These are phyloP conservation scores for Thinopyrum elongatum DNA, from an alignment of 176 grass and related monocot species.

Conservation along the genomic window DNA sequence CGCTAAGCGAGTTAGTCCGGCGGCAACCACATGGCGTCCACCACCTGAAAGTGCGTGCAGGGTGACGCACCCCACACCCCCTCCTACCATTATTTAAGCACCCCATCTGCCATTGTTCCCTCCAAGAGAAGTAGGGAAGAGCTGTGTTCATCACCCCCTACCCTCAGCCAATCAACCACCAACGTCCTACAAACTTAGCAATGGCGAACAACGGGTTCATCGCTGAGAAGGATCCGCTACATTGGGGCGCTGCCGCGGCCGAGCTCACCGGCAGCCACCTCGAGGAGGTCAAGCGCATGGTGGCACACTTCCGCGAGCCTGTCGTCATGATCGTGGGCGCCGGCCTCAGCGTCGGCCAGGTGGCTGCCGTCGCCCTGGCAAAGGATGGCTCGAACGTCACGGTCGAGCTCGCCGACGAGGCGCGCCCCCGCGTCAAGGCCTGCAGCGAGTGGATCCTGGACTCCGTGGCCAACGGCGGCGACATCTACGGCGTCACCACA, in stretches of 20 bases:
- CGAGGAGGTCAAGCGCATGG: slow-evolving; percentile 3
- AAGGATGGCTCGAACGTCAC: background rate
- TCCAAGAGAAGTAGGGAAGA: background rate
- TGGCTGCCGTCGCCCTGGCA: background rate
- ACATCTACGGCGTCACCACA: background rate
- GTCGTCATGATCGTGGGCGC: background rate
- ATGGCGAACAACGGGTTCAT: background rate
- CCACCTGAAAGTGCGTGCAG: no score
- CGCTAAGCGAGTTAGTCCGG: background rate
- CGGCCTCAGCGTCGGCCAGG: background rate
- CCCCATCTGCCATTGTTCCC: background rate
- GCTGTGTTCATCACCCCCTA: background rate
- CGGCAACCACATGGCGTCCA: background rate
- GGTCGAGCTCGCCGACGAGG: background rate
- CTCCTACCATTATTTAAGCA: background rate
- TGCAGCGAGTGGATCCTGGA: slow-evolving; percentile 7
- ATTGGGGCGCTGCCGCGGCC: background rate
- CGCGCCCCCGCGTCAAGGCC: background rate
- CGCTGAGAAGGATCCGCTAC: background rate
- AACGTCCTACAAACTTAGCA: background rate
- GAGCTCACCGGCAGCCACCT: background rate
- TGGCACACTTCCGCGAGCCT: background rate
- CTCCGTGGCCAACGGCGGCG: background rate
- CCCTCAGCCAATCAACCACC: background rate
- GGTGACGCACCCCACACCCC: background rate